Base-by-base conservation (phyloP, 169 alveolate genomes). In the Plasmodium billcollinsi region DNA sequence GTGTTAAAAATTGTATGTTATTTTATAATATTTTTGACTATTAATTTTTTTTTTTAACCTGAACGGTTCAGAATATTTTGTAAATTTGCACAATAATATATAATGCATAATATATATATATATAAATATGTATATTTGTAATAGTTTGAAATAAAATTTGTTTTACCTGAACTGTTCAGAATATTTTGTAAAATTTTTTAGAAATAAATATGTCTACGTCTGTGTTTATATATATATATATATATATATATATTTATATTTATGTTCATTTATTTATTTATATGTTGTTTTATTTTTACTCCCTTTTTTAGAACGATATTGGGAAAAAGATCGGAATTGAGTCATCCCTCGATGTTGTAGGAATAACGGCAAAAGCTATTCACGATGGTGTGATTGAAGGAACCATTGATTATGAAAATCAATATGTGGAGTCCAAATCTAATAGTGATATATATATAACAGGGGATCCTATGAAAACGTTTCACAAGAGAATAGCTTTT, bases 381-480 rank as follows among this genome's bases (percentile, higher is more conserved):
- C 95, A 97, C 78, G 99, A 98, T 89, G 98, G 98, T 56, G 98
- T 98, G 11, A 96, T 98, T 74, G 98, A 97, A 63, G 99, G 99
- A 1, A 89, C 96, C 5, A 96, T 98, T 50, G 97, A 98, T 92
- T 98, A 96, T 75, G 99, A 98, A 49, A 93, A 95, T 58, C 92
- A 90, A 65, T 97, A 74, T 54, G 86, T 94, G 50, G 93, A 80
- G 91, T 98, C 89, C 75, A 95, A 92, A 93, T 96, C 78, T 85
- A 94, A 62, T 88, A 63, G 24, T 20, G 80, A 65, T 18, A 59
- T 74, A 15, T 61, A 73, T 56, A 73, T 45, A 33, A 65, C 86
- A 12, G 89, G 88, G 1, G 98, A 97, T 76, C 99, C 99, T 33
- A 95, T 96, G 94, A 92, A 91, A 65, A 93, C 97, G 18, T 96